phyloP scores from a whole-genome alignment of 345 rosid species.

The Raphanus raphanistrum region DNA sequence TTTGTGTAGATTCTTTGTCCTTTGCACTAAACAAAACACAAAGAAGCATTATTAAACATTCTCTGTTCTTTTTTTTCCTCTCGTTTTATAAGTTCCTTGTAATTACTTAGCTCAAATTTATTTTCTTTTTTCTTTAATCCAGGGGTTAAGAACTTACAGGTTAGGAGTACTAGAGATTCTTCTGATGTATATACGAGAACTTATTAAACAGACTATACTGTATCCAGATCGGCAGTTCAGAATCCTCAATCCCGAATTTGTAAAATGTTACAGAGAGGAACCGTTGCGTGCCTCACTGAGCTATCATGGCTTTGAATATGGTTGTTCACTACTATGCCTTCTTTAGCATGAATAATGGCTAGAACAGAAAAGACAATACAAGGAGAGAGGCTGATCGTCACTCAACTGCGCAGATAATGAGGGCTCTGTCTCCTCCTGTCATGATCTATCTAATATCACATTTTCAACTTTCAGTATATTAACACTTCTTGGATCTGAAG shows the following conservation, averaged over 20 bases:
- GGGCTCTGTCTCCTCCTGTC: background rate
- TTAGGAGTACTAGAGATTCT: background rate
- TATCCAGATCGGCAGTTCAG: background rate
- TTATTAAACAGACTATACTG: background rate
- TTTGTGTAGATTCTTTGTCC: conserved; percentile 35
- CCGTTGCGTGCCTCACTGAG: background rate
- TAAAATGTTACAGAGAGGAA: background rate
- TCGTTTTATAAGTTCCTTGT: background rate
- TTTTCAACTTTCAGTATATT: background rate
- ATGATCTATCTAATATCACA: background rate
- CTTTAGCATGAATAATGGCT: background rate
- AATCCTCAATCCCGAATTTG: background rate
- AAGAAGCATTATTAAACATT: background rate
- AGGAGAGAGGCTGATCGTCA: background rate
- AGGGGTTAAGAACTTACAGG: conserved; percentile 11
- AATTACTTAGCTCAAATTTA: background rate
- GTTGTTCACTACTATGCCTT: background rate
- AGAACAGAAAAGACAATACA: background rate
- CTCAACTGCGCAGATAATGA: background rate
- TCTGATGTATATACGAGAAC: background rate
- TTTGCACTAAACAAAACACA: conserved; percentile 16
- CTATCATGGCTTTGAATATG: background rate
- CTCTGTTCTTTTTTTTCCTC: background rate
- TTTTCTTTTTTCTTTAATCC: background rate
- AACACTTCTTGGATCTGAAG: background rate